Base-by-base conservation (phyloP, 2,329 filamentous ascomycete species). In the Alternaria consortialis region DNA sequence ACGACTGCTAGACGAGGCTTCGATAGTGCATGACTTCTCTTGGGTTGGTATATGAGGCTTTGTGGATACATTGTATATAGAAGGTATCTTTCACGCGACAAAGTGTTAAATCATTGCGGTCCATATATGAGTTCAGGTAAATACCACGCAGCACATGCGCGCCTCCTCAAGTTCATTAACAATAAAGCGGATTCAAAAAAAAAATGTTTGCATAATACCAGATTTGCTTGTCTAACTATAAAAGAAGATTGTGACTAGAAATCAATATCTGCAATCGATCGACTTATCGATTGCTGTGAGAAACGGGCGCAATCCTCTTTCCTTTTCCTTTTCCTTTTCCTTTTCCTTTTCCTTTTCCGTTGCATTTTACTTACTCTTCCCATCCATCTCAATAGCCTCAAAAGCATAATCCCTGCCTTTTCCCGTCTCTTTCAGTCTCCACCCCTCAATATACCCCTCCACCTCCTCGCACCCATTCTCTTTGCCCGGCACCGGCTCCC, bases 391-490 rank as follows among this genome's bases (percentile, higher is more conserved):
- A 50, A 70, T 50, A n/a, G 68, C 73, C 48, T 61, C 66, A 64
- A 72, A 75, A 12, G 74, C 72, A 51, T 58, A 48, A 20, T 31
- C 37, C 58, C 48, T 72, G 37, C 60, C 73, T 58, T 54, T 66
- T n/a, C 2, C 8, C 56, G 71, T 77, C 64, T 74, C 71, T 50
- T 20, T 51, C 8, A 69, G 36, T 64, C 72, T 70, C 74, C 74
- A 77, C 53, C 79, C 80, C 51, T 71, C 79, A 55, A 94, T 79
- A 79, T 93, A 88, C 62, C 78, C 82, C 8, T 92, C 91, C 17
- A 91, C 80, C 8, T 84, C 75, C 31, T 80, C 74, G 11, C 83
- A 73, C 32, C 80, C 76, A 4, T 90, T 82, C 64, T 73, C 65
- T 60, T 60, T 58, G 5, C 68, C 73, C 0, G 57, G 31, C 6